phyloP scores from a whole-genome alignment of 768 basidiomycete species.

The Mycena pura region DNA sequence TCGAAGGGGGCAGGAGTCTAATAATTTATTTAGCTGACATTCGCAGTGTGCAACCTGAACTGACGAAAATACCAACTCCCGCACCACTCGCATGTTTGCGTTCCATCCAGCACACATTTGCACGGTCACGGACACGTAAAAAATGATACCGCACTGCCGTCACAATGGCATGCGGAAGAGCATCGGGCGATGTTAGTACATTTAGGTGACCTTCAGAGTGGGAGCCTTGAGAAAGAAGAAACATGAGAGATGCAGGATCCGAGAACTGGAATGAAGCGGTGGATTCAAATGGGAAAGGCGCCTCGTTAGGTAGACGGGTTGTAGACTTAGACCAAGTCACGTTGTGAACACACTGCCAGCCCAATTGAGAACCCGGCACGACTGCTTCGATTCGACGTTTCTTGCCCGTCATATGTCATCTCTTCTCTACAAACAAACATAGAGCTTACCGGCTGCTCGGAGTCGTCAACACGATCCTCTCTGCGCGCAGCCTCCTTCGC shows the following conservation, averaged over 20 bases:
- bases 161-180: constrained; percentile 20
- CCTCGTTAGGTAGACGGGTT: not conserved
- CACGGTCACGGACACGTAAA: constrained; percentile 25
- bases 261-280: constrained; percentile 36
- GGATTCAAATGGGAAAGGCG: constrained; percentile 7
- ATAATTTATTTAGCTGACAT: not conserved
- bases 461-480: not conserved
- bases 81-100: constrained; percentile 33
- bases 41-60: not conserved
- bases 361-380: constrained; percentile 8
- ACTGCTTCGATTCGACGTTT: not conserved
- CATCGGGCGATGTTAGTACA: constrained; percentile 19
- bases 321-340: constrained; percentile 23
- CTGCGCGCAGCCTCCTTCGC: not conserved
- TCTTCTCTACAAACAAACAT: not conserved
- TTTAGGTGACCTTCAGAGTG: constrained; percentile 26
- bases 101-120: constrained; percentile 38
- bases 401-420: not conserved
- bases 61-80: constrained; percentile 41
- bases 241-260: constrained; percentile 36
- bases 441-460: not conserved
- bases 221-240: constrained; percentile 41
- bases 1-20: constrained; percentile 29
- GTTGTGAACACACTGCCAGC: constrained; percentile 16
- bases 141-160: constrained; percentile 13